Base-by-base conservation (phyloP, 768 basidiomycete species). In the Mycena capillaripes region DNA sequence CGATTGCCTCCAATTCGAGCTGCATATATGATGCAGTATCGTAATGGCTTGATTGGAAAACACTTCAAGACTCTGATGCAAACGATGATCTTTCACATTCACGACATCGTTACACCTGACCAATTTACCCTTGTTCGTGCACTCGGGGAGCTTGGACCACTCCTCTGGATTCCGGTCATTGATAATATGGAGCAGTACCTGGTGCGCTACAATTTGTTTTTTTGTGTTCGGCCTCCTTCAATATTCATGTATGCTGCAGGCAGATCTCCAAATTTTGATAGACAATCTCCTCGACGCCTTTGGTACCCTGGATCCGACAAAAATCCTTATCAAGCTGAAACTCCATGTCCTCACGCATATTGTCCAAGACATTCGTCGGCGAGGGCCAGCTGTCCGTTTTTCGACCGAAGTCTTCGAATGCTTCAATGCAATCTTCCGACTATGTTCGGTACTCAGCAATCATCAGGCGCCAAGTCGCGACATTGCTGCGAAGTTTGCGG, bases 401-500 rank as follows among this genome's bases (percentile, higher is more conserved):
- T 77, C 82, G 23, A 82, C 82, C 0, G 83, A 86, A 56, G n/a
- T n/a, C n/a, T n/a, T n/a, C n/a, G n/a, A n/a, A n/a, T n/a, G n/a
- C n/a, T n/a, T n/a, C n/a, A n/a, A n/a, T n/a, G n/a, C n/a, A n/a
- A n/a, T n/a, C n/a, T n/a, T n/a, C n/a, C n/a, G n/a, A n/a, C n/a
- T n/a, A n/a, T n/a, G n/a, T n/a, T n/a, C n/a, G n/a, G n/a, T n/a
- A n/a, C n/a, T n/a, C n/a, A n/a, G n/a, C n/a, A 88, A 88, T 57
- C 86, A 85, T 38, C 82, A 80, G 16, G 83, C 86, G 0, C 86
- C 86, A 19, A 86, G 86, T 50, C 82, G 83, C 2, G 82, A 84
- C 62, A 84, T 86, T 55, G 84, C 85, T 0, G 60, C 74, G 3
- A 71, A 82, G 10, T 77, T 86, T 14, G 76, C 81, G 0, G 61